Evolutionary conservation across 75 land plant genomes (phyloP).

Genomic region (Selaginella tamariscina): DNA sequence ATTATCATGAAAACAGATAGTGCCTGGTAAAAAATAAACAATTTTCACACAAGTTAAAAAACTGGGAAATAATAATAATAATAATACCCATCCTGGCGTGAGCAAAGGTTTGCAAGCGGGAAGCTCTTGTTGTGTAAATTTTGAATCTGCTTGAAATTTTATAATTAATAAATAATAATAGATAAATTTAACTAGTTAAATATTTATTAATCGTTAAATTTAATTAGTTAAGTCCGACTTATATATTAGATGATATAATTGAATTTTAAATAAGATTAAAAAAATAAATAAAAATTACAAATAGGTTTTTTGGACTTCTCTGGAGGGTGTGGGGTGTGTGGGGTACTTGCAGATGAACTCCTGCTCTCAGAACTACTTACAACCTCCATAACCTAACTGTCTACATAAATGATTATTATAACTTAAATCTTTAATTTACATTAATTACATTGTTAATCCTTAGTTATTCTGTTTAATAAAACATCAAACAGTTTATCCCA

Average conservation of each 20-base stretch:
- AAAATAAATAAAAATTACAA: no score
- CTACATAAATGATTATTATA: no score
- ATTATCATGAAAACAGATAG: neutral
- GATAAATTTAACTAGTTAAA: no score
- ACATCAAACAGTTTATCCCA: neutral
- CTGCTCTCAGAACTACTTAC: neutral
- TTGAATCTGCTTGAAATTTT: neutral
- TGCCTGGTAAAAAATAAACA: neutral
- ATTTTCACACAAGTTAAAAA: neutral
- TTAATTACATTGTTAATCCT: no score
- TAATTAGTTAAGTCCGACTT: no score
- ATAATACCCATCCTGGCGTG: slow-evolving; percentile 4
- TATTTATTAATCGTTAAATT: no score
- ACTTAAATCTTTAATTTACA: no score
- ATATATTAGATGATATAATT: no score
- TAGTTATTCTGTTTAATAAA: neutral
- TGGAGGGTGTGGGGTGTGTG: neutral
- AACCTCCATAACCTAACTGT: neutral
- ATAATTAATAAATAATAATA: neutral
- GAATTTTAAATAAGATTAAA: no score
- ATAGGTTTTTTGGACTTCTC: neutral
- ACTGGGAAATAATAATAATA: neutral
- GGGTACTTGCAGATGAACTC: neutral
- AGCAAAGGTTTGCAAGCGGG: slow-evolving; percentile 8
- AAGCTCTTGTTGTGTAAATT: slow-evolving; percentile 13